These are phyloP conservation scores for Panaeolus papilionaceus DNA, from an alignment of 768 basidiomycete species.

Conservation along the genomic window DNA sequence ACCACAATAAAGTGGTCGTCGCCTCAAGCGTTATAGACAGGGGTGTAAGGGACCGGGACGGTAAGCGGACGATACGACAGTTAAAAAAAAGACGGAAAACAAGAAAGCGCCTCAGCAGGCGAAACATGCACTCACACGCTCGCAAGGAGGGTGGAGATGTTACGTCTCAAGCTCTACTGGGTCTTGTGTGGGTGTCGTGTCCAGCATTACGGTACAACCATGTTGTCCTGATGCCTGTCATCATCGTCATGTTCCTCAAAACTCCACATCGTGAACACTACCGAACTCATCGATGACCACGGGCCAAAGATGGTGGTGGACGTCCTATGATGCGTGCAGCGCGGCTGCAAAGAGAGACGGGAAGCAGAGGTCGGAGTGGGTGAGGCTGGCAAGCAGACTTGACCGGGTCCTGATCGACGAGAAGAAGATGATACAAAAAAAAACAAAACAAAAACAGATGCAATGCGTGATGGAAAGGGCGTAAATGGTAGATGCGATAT, in stretches of 20 bases:
- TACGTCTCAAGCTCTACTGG: slow-evolving; percentile 61
- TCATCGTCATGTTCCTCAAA: slow-evolving; percentile 43
- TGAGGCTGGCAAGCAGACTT: slow-evolving; percentile 32
- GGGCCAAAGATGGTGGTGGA: slow-evolving; percentile 40
- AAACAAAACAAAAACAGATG: slow-evolving; percentile 28
- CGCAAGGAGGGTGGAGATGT: slow-evolving; percentile 55
- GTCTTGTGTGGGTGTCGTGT: slow-evolving; percentile 79
- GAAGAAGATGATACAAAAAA: slow-evolving; percentile 25
- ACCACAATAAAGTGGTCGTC: slow-evolving; percentile 88
- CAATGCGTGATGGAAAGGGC: slow-evolving; percentile 35
- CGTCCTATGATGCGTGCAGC: slow-evolving; percentile 49
- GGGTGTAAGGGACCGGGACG: slow-evolving; percentile 56
- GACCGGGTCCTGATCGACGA: slow-evolving; percentile 29
- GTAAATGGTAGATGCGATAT: slow-evolving; percentile 40
- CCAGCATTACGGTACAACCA: slow-evolving; percentile 54
- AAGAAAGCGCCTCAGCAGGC: slow-evolving; percentile 63
- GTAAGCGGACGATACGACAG: slow-evolving; percentile 45
- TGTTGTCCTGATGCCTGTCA: slow-evolving; percentile 55
- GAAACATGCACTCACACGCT: slow-evolving; percentile 56
- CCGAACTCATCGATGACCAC: slow-evolving; percentile 43
- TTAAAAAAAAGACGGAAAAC: slow-evolving; percentile 52
- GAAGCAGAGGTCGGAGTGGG: slow-evolving; percentile 32
- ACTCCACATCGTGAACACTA: slow-evolving; percentile 29
- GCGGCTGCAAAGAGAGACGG: slow-evolving; percentile 57
- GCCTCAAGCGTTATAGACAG: slow-evolving; percentile 64